Base-by-base conservation (phyloP, 2,329 filamentous ascomycete genomes). In the Incumbomyces lentus region DNA sequence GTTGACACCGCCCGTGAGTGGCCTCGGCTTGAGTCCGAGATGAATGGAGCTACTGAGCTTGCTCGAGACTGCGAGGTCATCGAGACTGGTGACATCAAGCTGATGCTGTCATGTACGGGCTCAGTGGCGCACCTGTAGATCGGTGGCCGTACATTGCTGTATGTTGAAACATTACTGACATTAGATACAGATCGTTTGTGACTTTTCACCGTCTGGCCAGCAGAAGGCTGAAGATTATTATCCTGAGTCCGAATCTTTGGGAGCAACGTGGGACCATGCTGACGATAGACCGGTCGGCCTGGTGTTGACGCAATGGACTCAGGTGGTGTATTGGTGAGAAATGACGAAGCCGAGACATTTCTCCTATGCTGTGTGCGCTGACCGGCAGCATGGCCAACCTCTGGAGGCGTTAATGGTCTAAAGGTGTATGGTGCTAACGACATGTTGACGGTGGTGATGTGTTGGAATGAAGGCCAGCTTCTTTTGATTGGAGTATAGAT, bases 181-280 rank as follows among this genome's bases (percentile, higher is more conserved):
- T 47, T 40, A 35, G 45, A 47, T 5, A 42, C 19, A 63, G 65
- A 75, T 59, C 66, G 54, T 50, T 71, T 69, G 58, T 70, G 67
- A 55, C 71, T 70, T 61, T 75, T 70, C 18, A 8, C 41, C 16
- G 19, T 34, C 40, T 44, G 38, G 34, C 44, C 45, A 44, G 48
- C 48, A 44, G 48, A 47, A 22, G 48, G 31, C 17, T 46, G 34
- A 76, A 76, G 54, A 87, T 76, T 51, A 82, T 74, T 66, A 67
- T 94, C 87, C 67, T 92, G 87, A 34, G 78, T 78, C 51, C 87
- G 78, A 68, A 93, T 89, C 74, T 88, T 92, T 60, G 87, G 87
- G 29, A 94, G 73, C 49, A 94, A 71, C 40, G 86, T 71, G 43
- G 86, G 86, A 16, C 68, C 69, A 44, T 86, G 86, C 67, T 88